A percentile compares a stretch with the other conserved stretches of the same genome.
phyloP scores from a whole-genome alignment of 305 asterid species.

The Withania somnifera region DNA sequence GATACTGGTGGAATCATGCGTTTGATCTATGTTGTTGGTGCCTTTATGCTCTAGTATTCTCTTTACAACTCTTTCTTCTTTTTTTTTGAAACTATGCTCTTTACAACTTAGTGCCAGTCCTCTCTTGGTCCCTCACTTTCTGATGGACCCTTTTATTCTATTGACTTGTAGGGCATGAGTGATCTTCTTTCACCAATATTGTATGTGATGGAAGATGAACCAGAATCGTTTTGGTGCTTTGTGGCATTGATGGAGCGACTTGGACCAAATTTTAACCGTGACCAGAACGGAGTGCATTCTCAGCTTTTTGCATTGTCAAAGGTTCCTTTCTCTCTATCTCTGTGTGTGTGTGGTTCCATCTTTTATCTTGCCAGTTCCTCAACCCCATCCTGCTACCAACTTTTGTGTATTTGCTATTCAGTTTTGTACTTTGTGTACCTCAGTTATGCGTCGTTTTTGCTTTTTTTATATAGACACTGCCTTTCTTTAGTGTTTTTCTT shows the following conservation, averaged over 20 bases:
- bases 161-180: slow-evolving; percentile 83
- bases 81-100: no score
- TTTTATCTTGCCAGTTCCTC: background rate
- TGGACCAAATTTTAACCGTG: slow-evolving; percentile 98
- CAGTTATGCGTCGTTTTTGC: background rate
- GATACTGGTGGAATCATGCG: background rate
- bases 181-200: slow-evolving; percentile 95
- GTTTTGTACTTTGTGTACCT: background rate
- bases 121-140: background rate
- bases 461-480: background rate
- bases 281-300: slow-evolving; percentile 97
- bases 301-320: slow-evolving; percentile 96
- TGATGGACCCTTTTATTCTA: slow-evolving; percentile 6
- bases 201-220: slow-evolving; percentile 84
- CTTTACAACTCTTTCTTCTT: background rate
- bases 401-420: background rate
- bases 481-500: background rate
- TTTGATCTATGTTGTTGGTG: background rate
- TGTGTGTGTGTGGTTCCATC: background rate
- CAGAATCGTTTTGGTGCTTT: slow-evolving; percentile 97
- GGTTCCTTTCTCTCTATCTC: slow-evolving; percentile 26
- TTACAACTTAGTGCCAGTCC: background rate
- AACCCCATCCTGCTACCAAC: background rate
- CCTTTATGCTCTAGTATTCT: background rate
- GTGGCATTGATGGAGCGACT: slow-evolving; percentile 88